Conservation (phyloP, 176 grass and related monocot genomes). For the Zoysia pacifica region DNA sequence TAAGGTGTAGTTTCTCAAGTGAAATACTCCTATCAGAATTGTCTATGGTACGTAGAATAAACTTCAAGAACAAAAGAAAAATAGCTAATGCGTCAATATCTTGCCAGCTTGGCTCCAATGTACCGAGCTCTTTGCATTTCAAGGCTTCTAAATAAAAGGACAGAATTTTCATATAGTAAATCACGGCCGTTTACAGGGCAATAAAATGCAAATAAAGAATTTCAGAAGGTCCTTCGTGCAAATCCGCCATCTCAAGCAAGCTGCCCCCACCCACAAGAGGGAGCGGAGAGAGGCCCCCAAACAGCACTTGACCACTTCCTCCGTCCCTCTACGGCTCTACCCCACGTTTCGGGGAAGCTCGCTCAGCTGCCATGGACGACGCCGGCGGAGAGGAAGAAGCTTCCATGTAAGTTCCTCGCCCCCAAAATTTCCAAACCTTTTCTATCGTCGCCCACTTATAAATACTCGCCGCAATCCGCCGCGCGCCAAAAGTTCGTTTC, state of each 20-base stretch:
- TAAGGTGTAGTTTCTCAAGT: no score
- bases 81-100: no score
- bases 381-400: slow-evolving; percentile 50
- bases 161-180: background rate
- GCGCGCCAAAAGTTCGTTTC: background rate
- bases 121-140: no score
- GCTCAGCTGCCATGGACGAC: slow-evolving; percentile 48
- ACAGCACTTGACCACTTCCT: slow-evolving; percentile 49
- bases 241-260: background rate
- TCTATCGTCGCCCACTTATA: slow-evolving; percentile 20
- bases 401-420: slow-evolving; percentile 59
- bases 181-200: background rate
- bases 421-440: slow-evolving; percentile 39
- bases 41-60: no score
- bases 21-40: no score
- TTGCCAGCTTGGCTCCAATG: no score
- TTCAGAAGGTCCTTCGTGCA: background rate
- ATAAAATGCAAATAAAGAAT: background rate
- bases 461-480: slow-evolving; percentile 16
- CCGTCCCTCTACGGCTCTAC: background rate
- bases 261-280: background rate
- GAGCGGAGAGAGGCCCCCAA: slow-evolving; percentile 6
- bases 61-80: no score
- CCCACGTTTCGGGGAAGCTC: slow-evolving; percentile 41
- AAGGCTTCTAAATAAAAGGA: background rate